A percentile compares a stretch with the other conserved stretches of the same genome.
Evolutionary conservation across 805 yeast genomes (phyloP).

Genomic region (Isabelozyma heimii): DNA sequence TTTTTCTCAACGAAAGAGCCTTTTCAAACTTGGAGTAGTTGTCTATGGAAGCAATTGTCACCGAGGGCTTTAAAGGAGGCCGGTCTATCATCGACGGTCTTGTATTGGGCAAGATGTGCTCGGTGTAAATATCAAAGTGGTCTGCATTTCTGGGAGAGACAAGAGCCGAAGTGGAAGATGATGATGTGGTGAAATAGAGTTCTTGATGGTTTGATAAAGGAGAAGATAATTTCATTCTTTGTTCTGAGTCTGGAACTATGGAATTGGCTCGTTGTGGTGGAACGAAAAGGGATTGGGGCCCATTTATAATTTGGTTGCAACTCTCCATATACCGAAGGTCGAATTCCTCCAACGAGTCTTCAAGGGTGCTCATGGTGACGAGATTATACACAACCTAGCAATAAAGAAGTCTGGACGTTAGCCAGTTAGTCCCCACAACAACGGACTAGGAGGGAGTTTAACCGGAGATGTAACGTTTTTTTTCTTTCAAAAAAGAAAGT

Average conservation of each 20-base stretch:
- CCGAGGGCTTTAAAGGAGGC: constrained; percentile 20
- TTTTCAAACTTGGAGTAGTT: constrained; percentile 6
- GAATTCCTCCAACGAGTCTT: constrained; percentile 24
- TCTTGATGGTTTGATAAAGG: constrained; percentile 17
- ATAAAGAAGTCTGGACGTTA: too few relatives aligned
- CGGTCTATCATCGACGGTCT: constrained; percentile 1
- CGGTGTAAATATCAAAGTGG: neutral
- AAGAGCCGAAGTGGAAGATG: neutral
- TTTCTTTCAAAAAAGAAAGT: too few relatives aligned
- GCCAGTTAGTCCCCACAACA: too few relatives aligned
- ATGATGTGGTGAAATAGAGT: constrained; percentile 6
- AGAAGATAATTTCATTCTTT: constrained; percentile 17
- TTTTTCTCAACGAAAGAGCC: neutral
- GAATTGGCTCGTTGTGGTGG: constrained; percentile 6
- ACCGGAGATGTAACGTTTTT: too few relatives aligned
- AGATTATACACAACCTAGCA: neutral
- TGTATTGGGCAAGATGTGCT: constrained; percentile 2
- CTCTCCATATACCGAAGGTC: constrained; percentile 19
- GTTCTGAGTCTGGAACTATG: constrained; percentile 4
- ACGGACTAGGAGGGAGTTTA: too few relatives aligned
- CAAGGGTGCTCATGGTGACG: constrained; percentile 4
- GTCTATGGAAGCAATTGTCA: constrained; percentile 20
- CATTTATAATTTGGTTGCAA: constrained; percentile 12
- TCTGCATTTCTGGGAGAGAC: neutral
- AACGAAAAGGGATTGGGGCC: neutral